Conservation (phyloP, 805 yeast species). For the Candida maris region DNA sequence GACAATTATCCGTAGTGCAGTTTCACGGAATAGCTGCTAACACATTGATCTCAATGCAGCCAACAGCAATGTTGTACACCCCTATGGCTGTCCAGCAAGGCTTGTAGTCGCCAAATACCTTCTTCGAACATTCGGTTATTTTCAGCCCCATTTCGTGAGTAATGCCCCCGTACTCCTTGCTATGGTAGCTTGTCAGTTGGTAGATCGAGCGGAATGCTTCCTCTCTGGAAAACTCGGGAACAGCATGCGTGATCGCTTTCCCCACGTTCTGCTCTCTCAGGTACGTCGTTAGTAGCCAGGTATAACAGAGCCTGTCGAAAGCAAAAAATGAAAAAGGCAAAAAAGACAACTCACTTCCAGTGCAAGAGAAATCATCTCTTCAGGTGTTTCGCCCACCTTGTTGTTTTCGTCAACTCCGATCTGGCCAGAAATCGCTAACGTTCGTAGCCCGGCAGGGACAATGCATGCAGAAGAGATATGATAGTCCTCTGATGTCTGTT, state of each 20-base stretch:
- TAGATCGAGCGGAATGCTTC: conserved; percentile 12
- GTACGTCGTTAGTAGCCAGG: background rate
- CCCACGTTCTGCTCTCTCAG: conserved; percentile 10
- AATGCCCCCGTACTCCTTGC: conserved; percentile 10
- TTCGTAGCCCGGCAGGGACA: conserved; percentile 11
- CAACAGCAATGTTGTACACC: conserved; percentile 8
- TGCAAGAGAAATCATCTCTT: conserved; percentile 10
- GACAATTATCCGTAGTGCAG: too few relatives aligned
- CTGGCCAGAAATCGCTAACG: conserved; percentile 13
- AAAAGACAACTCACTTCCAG: conserved; percentile 9
- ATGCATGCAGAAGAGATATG: conserved; percentile 13
- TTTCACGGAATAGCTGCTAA: too few relatives aligned
- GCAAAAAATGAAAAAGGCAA: background rate
- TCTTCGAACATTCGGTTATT: conserved; percentile 4
- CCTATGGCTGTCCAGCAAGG: conserved; percentile 15
- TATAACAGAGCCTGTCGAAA: background rate
- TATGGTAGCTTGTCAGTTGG: conserved; percentile 11
- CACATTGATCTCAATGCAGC: conserved; percentile 11
- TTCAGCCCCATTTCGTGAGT: conserved; percentile 10
- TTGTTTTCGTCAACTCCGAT: conserved; percentile 11
- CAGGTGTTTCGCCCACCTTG: conserved; percentile 8
- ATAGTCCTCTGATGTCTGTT: conserved; percentile 7
- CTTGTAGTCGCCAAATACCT: conserved; percentile 11
- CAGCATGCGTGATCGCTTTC: conserved; percentile 11
- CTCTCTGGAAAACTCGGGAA: conserved; percentile 10